phyloP scores from a whole-genome alignment of 1,284 basidiomycete genomes.

The Golubevia sp. region DNA sequence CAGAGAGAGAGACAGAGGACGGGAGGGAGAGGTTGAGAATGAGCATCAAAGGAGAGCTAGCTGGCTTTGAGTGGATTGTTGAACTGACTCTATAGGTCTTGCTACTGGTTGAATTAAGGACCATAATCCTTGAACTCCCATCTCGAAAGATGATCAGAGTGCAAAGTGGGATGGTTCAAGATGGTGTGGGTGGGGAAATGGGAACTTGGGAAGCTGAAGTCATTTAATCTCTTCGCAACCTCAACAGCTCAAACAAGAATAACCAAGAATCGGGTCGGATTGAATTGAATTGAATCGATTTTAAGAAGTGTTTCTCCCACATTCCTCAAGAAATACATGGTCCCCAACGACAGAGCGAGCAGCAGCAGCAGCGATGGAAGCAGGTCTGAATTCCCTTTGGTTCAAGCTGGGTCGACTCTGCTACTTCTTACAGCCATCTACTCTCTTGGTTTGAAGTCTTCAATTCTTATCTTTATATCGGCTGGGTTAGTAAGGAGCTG shows the following conservation, averaged over 20 bases:
- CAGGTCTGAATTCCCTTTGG: too few species aligned
- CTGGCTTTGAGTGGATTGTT: not conserved
- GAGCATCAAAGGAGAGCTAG: not conserved
- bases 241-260: constrained; percentile 9
- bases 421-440: too few species aligned
- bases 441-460: too few species aligned
- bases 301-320: too few species aligned
- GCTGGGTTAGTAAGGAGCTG: too few species aligned
- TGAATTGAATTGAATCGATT: not conserved
- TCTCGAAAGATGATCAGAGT: too few species aligned
- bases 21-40: not conserved
- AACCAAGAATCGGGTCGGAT: not conserved
- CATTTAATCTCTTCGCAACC: constrained; percentile 6
- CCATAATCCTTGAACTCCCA: constrained; percentile 62
- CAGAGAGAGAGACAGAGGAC: not conserved
- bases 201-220: not conserved
- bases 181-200: not conserved
- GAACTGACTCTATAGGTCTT: constrained; percentile 50
- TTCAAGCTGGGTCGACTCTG: too few species aligned
- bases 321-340: too few species aligned
- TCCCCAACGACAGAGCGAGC: too few species aligned
- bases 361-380: too few species aligned
- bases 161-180: not conserved
- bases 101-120: constrained; percentile 60
- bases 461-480: too few species aligned